Percentiles rank a stretch among this genome's conserved stretches.
Conservation (phyloP, 108 stramenopile genomes). For the Cyclotella distinguenda region DNA sequence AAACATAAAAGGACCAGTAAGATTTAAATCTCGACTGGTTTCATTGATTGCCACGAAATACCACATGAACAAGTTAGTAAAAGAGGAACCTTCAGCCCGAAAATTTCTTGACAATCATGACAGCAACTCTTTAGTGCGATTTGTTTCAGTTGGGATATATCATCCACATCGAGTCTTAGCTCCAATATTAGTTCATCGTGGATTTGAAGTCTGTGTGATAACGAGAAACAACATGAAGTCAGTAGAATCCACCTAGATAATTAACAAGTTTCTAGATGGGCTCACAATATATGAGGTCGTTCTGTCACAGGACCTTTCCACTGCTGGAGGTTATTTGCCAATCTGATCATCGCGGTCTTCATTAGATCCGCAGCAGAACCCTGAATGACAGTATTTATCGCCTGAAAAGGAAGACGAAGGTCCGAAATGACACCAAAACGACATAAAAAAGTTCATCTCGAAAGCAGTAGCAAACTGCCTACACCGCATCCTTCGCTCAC, state of each 20-base stretch:
- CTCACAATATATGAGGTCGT: slow-evolving; percentile 38
- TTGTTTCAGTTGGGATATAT: slow-evolving; percentile 29
- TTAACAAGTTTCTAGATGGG: background rate
- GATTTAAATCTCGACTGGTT: too few species aligned
- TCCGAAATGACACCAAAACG: background rate
- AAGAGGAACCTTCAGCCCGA: slow-evolving; percentile 32
- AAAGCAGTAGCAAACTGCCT: too few species aligned
- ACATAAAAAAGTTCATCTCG: too few species aligned
- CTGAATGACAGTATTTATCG: slow-evolving; percentile 67
- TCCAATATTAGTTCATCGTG: slow-evolving; percentile 63
- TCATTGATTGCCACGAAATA: slow-evolving; percentile 4
- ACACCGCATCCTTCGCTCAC: too few species aligned
- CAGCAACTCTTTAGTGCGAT: slow-evolving; percentile 42
- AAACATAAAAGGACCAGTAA: too few species aligned
- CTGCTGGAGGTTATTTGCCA: slow-evolving; percentile 21
- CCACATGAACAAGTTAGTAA: slow-evolving; percentile 18
- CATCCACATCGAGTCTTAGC: slow-evolving; percentile 23
- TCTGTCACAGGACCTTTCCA: slow-evolving; percentile 34
- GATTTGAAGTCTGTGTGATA: slow-evolving; percentile 41
- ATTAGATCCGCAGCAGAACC: slow-evolving; percentile 65
- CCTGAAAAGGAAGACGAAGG: slow-evolving; percentile 1
- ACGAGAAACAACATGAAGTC: background rate
- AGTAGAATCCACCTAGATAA: background rate
- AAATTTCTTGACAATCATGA: slow-evolving; percentile 33
- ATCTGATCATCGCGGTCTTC: slow-evolving; percentile 62